phyloP scores from a whole-genome alignment of 2,329 filamentous ascomycete genomes.

The Hypoxylon sp. region DNA sequence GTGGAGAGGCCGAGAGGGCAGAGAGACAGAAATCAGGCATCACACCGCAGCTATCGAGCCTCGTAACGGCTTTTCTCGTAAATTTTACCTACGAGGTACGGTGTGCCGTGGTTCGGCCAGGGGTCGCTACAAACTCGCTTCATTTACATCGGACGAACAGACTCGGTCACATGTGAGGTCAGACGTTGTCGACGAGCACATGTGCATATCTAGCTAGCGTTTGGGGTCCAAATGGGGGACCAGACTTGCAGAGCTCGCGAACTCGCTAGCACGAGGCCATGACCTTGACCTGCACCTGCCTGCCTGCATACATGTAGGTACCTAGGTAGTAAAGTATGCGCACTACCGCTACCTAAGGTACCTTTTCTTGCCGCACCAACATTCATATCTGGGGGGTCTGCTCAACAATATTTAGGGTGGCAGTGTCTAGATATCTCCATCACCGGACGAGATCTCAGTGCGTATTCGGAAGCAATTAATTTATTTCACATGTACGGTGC shows the following conservation, averaged over 20 bases:
- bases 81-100: no score
- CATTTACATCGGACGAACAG: constrained; percentile 14
- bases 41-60: constrained; percentile 18
- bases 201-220: not conserved
- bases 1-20: constrained; percentile 12
- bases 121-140: constrained; percentile 8
- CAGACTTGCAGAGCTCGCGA: constrained; percentile 11
- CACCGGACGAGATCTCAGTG: constrained; percentile 6
- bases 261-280: not conserved
- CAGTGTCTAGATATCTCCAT: constrained; percentile 9
- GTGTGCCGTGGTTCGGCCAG: constrained; percentile 9
- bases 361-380: constrained; percentile 2
- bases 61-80: constrained; percentile 17
- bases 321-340: not conserved
- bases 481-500: constrained; percentile 13
- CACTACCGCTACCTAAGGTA: no score
- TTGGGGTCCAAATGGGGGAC: not conserved
- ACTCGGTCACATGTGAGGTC: constrained; percentile 28
- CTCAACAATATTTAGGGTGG: not conserved
- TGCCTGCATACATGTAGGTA: no score
- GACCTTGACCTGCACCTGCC: no score
- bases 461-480: constrained; percentile 27
- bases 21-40: not conserved
- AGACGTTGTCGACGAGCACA: constrained; percentile 5
- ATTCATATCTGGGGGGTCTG: not conserved